These are phyloP conservation scores for Solanum dulcamara DNA, from an alignment of 257 asterid genomes.

Conservation along the genomic window DNA sequence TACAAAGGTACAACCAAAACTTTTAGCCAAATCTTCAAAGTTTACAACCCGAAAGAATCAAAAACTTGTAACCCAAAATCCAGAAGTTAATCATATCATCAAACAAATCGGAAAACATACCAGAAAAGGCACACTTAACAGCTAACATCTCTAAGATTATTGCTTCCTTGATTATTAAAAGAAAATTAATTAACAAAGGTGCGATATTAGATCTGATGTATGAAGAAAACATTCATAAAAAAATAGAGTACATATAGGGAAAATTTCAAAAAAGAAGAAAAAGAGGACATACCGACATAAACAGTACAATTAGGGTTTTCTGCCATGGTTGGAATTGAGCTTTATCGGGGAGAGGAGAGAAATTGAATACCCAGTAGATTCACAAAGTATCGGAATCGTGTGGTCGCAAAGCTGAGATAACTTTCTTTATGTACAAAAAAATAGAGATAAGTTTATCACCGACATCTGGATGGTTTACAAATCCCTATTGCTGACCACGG, in stretches of 20 bases:
- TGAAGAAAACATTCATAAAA: neutral
- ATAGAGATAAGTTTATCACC: neutral
- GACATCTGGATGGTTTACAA: neutral
- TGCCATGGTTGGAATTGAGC: slow-evolving; percentile 25
- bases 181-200: neutral
- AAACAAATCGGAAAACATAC: neutral
- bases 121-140: neutral
- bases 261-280: neutral
- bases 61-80: neutral
- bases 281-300: slow-evolving; percentile 42
- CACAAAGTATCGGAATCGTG: neutral
- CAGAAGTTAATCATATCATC: neutral
- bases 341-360: neutral
- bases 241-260: neutral
- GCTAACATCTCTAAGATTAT: neutral
- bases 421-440: no score
- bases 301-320: slow-evolving; percentile 38
- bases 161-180: neutral
- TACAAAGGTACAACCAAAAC: neutral
- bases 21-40: neutral
- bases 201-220: neutral
- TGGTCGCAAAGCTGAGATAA: neutral
- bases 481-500: no score
- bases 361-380: neutral
- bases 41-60: neutral